Base-by-base conservation (phyloP, 805 yeast genomes). In the Helenozyma rhizophorensis region DNA sequence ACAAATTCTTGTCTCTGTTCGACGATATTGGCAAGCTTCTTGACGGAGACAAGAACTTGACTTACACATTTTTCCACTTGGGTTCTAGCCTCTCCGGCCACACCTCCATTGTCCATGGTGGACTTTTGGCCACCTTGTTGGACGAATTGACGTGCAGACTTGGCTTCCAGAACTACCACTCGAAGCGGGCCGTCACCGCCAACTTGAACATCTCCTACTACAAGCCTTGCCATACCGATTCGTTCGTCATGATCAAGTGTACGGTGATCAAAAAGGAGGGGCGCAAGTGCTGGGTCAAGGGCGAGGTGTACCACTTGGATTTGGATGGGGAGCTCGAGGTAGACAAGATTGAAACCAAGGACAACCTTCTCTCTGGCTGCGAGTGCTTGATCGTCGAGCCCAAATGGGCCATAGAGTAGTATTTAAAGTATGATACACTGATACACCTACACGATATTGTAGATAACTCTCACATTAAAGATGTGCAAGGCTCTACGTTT, bases 311-410 rank as follows among this genome's bases (percentile, higher is more conserved):
- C 37, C 40, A 39, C 14, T 40, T 58, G 26, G 47, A 48, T 28
- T 48, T 49, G 26, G 48, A 45, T 2, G 32, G 28, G 12, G 25
- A 25, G 10, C 7, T 25, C 11, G 34, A 32, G 13, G 39, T 40
- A 12, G 42, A 32, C 17, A 34, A 30, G 11, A 39, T 61, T 12
- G 62, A 58, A 25, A 19, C 35, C 6, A 29, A 32, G 10, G 49
- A 46, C 10, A 50, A 56, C 35, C 36, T 60, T 28, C 51, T 64
- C 27, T 50, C 63, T 11, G 64, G 56, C 22, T 54, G 68, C 41
- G 69, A 62, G 40, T 58, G 62, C 24, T 55, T 66, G 30, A 66
- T 64, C 5, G 54, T 66, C 21, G 71, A 65, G 37, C 72, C 71
- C 2, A 54, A 40, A 41, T 63, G 68, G 68, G 67, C 60, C 21